Conservation (phyloP, 2,329 filamentous ascomycete genomes). For the Lithohypha guttulata region DNA sequence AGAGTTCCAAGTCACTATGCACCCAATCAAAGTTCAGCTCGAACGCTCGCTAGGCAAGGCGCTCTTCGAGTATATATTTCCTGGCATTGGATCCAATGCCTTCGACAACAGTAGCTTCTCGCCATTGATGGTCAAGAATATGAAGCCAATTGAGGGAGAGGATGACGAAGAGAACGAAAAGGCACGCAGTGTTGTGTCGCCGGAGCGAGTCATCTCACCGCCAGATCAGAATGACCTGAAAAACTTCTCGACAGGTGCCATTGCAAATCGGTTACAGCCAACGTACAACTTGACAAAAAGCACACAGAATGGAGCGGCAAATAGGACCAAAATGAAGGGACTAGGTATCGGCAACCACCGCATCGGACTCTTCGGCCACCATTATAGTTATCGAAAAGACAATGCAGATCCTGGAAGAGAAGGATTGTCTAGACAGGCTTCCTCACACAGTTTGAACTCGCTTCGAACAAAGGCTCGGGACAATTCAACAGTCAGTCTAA, state of each 20-base stretch:
- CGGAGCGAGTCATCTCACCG: constrained; percentile 18
- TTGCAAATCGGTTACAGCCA: constrained; percentile 73
- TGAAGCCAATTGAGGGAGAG: constrained; percentile 39
- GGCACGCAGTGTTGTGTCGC: constrained; percentile 28
- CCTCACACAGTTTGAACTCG: constrained; percentile 21
- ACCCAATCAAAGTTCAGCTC: constrained; percentile 86
- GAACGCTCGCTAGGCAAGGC: constrained; percentile 87
- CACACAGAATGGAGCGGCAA: constrained; percentile 6
- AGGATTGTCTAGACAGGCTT: constrained; percentile 20
- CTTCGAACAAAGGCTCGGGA: constrained; percentile 17
- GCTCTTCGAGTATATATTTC: constrained; percentile 96
- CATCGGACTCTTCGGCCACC: constrained; percentile 19
- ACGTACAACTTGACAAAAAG: constrained; percentile 43
- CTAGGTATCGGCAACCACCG: constrained; percentile 16
- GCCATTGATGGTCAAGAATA: constrained; percentile 42
- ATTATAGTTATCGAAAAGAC: constrained; percentile 9
- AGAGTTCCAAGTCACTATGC: constrained; percentile 87
- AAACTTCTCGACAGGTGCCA: constrained; percentile 56
- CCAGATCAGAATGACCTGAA: constrained; percentile 32
- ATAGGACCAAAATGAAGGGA: constrained; percentile 14
- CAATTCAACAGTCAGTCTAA: constrained; percentile 16
- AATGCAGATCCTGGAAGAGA: constrained; percentile 1
- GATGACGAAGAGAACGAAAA: constrained; percentile 39
- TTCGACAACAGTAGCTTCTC: constrained; percentile 41
- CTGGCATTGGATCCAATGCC: constrained; percentile 54